phyloP scores from a whole-genome alignment of 352 stramenopile species.

The Pythium rhizo-oryzae region DNA sequence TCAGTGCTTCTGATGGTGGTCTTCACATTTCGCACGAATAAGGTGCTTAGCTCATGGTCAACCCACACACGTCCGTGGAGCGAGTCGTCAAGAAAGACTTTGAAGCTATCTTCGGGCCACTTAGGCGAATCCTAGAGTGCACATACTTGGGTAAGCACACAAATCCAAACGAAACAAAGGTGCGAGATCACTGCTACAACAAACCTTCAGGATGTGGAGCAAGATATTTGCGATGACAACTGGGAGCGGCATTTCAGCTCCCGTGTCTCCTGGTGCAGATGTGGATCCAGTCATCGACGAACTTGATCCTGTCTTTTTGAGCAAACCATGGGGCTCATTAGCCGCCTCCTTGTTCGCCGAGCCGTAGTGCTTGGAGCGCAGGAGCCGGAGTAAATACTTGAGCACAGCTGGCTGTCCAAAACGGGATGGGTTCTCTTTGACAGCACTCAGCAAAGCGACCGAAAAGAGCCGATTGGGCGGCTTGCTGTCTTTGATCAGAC shows the following conservation, averaged over 20 bases:
- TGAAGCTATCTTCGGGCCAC: slow-evolving; percentile 83
- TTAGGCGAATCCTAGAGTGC: slow-evolving; percentile 39
- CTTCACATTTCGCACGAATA: slow-evolving; percentile 84
- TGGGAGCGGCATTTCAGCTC: slow-evolving; percentile 57
- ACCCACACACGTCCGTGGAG: slow-evolving; percentile 81
- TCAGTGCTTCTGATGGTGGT: slow-evolving; percentile 46
- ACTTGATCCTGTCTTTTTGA: slow-evolving; percentile 35
- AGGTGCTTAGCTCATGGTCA: slow-evolving; percentile 75
- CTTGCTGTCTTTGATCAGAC: slow-evolving; percentile 60
- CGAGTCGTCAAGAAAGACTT: slow-evolving; percentile 88
- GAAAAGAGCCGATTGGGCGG: slow-evolving; percentile 58
- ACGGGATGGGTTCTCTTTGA: slow-evolving; percentile 55
- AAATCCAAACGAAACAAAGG: background rate
- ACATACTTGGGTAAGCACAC: background rate
- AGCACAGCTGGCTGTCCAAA: slow-evolving; percentile 61
- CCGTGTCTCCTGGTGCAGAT: slow-evolving; percentile 34
- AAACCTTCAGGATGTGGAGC: slow-evolving; percentile 65
- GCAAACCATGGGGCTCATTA: slow-evolving; percentile 39
- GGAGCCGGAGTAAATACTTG: slow-evolving; percentile 76
- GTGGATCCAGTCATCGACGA: slow-evolving; percentile 17
- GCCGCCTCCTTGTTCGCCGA: slow-evolving; percentile 7
- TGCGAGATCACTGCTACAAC: background rate
- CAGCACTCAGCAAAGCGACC: slow-evolving; percentile 58
- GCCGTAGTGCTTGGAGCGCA: slow-evolving; percentile 84
- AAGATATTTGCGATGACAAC: slow-evolving; percentile 77